These are phyloP conservation scores for Fusarium sp. DNA, from an alignment of 2,329 filamentous ascomycete species.

Conservation along the genomic window DNA sequence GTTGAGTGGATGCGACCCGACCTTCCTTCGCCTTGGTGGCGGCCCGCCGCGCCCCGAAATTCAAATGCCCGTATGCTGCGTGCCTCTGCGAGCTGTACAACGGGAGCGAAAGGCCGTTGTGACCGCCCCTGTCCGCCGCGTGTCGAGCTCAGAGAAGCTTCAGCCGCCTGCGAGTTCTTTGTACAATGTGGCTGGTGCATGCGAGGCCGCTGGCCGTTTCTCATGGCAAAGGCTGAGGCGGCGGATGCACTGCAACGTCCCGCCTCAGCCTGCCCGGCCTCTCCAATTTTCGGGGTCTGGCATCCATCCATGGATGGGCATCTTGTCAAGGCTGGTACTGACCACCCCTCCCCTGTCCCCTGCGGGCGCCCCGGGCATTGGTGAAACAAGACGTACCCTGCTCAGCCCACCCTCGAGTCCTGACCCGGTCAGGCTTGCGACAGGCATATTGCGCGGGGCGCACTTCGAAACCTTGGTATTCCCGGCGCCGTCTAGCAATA, in stretches of 20 bases:
- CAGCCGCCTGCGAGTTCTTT: slow-evolving; percentile 10
- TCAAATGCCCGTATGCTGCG: slow-evolving; percentile 13
- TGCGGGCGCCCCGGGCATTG: slow-evolving; percentile 55
- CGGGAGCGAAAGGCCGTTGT: slow-evolving; percentile 12
- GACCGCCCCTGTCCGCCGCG: slow-evolving; percentile 12
- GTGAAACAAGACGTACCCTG: slow-evolving; percentile 67
- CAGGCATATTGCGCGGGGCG: slow-evolving; percentile 44
- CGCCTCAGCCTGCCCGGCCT: slow-evolving; percentile 41
- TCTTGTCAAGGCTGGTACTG: slow-evolving; percentile 32
- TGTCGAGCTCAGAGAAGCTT: slow-evolving; percentile 9
- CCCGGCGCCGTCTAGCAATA: slow-evolving; percentile 26
- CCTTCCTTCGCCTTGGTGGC: slow-evolving; percentile 28
- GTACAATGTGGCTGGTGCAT: slow-evolving; percentile 41
- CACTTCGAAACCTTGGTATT: slow-evolving; percentile 36
- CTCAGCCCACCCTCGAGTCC: slow-evolving; percentile 57
- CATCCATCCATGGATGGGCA: slow-evolving; percentile 17
- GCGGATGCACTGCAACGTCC: slow-evolving; percentile 40
- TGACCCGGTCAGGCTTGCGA: slow-evolving; percentile 59
- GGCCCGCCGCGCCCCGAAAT: slow-evolving; percentile 13
- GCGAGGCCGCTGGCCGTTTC: slow-evolving; percentile 26
- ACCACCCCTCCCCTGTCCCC: slow-evolving; percentile 42
- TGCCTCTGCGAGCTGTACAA: slow-evolving; percentile 19
- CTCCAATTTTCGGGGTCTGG: slow-evolving; percentile 35
- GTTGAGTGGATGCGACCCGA: slow-evolving; percentile 27
- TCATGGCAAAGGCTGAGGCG: slow-evolving; percentile 29